Percentiles rank a stretch among this genome's conserved stretches.
Evolutionary conservation across 1,139 yeast species (phyloP).

Genomic region (Schwanniomyces etchellsii): DNA sequence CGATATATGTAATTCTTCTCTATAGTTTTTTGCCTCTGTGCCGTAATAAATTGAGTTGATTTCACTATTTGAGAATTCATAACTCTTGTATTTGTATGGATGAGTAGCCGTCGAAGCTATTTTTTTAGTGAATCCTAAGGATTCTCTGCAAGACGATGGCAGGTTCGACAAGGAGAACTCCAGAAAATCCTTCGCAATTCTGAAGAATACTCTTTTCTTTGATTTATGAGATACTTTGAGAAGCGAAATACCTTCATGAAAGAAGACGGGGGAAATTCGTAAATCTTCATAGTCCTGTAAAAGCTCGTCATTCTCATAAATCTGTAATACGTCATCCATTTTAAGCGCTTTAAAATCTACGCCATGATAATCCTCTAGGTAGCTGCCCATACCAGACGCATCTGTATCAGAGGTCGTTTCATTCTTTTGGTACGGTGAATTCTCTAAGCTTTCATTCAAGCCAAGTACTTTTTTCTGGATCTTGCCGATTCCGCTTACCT

Average conservation of each 20-base stretch:
- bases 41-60: constrained; percentile 65
- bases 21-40: constrained; percentile 69
- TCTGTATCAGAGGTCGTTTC: too few relatives aligned
- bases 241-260: constrained; percentile 44
- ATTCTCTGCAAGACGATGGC: not conserved
- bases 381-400: not conserved
- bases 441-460: too few relatives aligned
- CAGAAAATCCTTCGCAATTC: constrained; percentile 26
- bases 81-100: constrained; percentile 20
- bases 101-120: constrained; percentile 7
- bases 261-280: constrained; percentile 16
- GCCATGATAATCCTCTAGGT: not conserved
- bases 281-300: constrained; percentile 10
- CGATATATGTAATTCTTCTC: constrained; percentile 77
- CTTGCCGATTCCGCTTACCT: too few relatives aligned
- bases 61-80: constrained; percentile 60
- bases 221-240: constrained; percentile 68
- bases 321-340: constrained; percentile 6
- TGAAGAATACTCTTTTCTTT: constrained; percentile 41
- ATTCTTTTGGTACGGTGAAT: too few relatives aligned
- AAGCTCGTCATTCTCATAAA: constrained; percentile 4
- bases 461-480: too few relatives aligned
- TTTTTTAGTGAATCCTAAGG: not conserved
- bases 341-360: not conserved
- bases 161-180: constrained; percentile 45